Evolutionary conservation across 2,329 filamentous ascomycete genomes (phyloP), one percentile per base, ranked within the genome.

Genomic region (Byssothecium circinans): DNA sequence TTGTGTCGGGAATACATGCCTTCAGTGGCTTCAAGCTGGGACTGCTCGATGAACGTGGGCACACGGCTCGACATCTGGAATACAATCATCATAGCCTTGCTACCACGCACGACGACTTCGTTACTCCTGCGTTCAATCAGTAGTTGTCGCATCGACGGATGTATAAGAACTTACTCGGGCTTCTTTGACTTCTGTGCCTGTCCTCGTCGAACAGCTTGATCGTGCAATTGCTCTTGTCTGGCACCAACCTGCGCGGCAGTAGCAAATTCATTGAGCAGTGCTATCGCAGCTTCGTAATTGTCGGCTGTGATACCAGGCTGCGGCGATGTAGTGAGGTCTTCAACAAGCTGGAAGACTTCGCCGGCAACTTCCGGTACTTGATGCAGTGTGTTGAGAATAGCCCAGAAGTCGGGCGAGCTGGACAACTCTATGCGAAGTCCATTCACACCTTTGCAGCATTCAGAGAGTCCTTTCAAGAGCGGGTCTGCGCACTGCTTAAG

Each of bases 361-460:
- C 85, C 79, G 2, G 90, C 88, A 20, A 87, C 86, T 43, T 89
- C 85, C 2, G 83, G 74, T 52, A 86, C 81, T 19, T 79, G 77
- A 38, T 89, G 84, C 15, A 99, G 76, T 25, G 84, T 82, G 52
- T 90, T 86, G 43, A 99, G 77, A 12, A 96, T 88, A 4, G 87
- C 87, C 94, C 94, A 99, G 70, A 99, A 97, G 65, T 99, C 94
- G 0, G 94, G 94, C 15, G 92, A 97, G 12, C 89, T 92, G 73
- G 95, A 95, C 58, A 97, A 88, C 73, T 97, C 92, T 58, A 89
- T 96, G 47, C 89, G 85, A 22, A 99, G 76, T 11, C 88, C 84
- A 20, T 85, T 85, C 0, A 89, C 84, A 50, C 87, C 83, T 42
- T 87, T 84, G 56, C 96, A 88, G 61, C 91, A 96, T 36, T 85